Conservation (phyloP, 176 grass and related monocot genomes). For the Tillandsia fasciculata region DNA sequence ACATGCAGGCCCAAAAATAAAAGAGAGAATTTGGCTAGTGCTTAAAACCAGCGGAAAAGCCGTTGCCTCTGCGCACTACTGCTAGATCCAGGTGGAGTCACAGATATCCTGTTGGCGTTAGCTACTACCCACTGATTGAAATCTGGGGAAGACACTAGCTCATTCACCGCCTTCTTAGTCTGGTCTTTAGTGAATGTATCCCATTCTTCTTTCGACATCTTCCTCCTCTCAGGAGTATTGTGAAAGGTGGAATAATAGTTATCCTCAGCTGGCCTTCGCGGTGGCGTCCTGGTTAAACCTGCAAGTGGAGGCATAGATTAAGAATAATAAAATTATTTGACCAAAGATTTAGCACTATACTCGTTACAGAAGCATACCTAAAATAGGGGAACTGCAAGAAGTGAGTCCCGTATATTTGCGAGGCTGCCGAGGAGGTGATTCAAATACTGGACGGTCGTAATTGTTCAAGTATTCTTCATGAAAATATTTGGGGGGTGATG, state of each 20-base stretch:
- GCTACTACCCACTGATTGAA: conserved; percentile 71
- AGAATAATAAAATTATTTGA: conserved; percentile 1
- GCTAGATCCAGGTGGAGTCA: conserved; percentile 36
- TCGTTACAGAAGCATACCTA: conserved; percentile 22
- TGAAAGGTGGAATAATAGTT: conserved; percentile 72
- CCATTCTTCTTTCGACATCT: conserved; percentile 66
- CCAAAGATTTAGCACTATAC: not conserved
- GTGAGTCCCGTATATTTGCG: conserved; percentile 23
- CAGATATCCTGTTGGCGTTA: conserved; percentile 57
- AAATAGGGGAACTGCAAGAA: conserved; percentile 29
- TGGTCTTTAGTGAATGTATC: conserved; percentile 58
- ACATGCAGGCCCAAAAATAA: not conserved
- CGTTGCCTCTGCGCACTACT: conserved; percentile 25
- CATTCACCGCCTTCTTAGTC: conserved; percentile 50
- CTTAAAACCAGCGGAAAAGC: conserved; percentile 52
- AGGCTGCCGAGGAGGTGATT: conserved; percentile 24
- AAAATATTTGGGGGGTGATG: conserved; percentile 20
- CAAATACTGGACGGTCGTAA: conserved; percentile 27
- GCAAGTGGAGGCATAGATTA: conserved; percentile 18
- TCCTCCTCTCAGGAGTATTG: conserved; percentile 47
- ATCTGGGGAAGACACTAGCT: conserved; percentile 58
- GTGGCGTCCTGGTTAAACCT: conserved; percentile 21
- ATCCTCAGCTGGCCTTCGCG: conserved; percentile 24
- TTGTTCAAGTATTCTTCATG: conserved; percentile 39
- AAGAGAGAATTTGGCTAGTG: not conserved